phyloP scores from a whole-genome alignment of 257 asterid genomes.

The Voacanga thouarsii region DNA sequence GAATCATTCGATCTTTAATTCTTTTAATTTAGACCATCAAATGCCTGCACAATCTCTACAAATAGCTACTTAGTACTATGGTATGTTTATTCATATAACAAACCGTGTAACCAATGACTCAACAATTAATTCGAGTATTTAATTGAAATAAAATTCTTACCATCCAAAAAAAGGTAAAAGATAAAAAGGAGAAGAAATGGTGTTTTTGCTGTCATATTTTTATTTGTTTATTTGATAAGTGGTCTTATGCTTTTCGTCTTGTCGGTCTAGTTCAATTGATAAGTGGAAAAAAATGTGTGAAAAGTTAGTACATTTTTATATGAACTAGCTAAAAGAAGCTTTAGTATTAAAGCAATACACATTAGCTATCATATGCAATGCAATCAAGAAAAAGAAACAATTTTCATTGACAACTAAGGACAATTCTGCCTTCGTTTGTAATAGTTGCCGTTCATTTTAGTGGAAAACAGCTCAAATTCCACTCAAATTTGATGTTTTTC shows the following conservation, averaged over 20 bases:
- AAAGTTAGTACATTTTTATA: neutral
- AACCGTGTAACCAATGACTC: too few relatives aligned
- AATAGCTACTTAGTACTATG: too few relatives aligned
- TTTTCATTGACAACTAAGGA: neutral
- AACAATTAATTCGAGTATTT: too few relatives aligned
- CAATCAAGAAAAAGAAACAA: neutral
- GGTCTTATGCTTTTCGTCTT: neutral
- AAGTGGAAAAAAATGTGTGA: conserved; percentile 2
- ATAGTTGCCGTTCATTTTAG: neutral
- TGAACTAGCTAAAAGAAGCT: neutral
- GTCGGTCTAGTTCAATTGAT: neutral
- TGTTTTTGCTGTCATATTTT: neutral
- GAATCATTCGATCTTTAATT: too few relatives aligned
- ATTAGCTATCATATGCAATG: conserved; percentile 1
- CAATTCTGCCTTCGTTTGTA: neutral
- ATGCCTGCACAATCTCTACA: too few relatives aligned
- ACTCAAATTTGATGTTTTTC: neutral
- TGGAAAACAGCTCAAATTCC: conserved; percentile 15
- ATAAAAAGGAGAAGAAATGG: neutral
- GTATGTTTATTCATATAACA: too few relatives aligned
- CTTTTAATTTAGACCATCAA: too few relatives aligned
- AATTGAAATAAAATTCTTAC: too few relatives aligned
- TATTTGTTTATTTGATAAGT: neutral
- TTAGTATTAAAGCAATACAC: neutral
- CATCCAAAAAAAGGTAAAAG: too few relatives aligned